Evolutionary conservation across 495 filamentous ascomycete genomes (phyloP).

Genomic region (Xylaria palmicola): DNA sequence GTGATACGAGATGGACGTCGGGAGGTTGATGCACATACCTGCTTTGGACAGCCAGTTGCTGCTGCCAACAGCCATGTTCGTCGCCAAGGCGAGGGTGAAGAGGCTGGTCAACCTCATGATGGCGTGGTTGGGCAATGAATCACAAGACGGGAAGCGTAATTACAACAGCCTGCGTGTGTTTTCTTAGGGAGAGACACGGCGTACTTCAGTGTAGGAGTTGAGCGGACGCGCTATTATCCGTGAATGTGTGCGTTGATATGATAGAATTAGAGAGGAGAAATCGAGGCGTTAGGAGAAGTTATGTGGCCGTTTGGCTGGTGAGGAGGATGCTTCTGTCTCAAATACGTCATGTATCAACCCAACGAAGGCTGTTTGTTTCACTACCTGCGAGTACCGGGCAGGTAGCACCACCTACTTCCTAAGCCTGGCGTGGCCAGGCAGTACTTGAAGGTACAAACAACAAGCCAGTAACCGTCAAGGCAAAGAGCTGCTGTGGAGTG

Average conservation of each 20-base stretch:
- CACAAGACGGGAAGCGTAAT: neutral
- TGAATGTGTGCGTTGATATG: no score
- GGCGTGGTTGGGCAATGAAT: neutral
- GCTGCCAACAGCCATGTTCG: constrained; percentile 65
- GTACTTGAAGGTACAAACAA: no score
- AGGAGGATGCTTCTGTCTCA: neutral
- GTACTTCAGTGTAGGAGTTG: no score
- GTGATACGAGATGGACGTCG: neutral
- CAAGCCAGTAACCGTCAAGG: no score
- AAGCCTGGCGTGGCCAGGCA: neutral
- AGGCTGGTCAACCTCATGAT: constrained; percentile 73
- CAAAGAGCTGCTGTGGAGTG: neutral
- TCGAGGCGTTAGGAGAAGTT: neutral
- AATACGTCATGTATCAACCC: constrained; percentile 13
- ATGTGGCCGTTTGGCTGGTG: neutral
- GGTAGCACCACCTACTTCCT: neutral
- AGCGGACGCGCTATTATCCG: no score
- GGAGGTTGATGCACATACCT: constrained; percentile 53
- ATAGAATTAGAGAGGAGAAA: neutral
- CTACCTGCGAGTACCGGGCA: no score
- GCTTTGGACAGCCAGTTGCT: constrained; percentile 76
- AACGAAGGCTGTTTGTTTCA: neutral
- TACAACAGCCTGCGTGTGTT: neutral
- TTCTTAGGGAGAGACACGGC: neutral
- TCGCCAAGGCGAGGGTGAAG: constrained; percentile 68